Evolutionary conservation across 345 rosid genomes (phyloP).

Genomic region (Brassica carinata): DNA sequence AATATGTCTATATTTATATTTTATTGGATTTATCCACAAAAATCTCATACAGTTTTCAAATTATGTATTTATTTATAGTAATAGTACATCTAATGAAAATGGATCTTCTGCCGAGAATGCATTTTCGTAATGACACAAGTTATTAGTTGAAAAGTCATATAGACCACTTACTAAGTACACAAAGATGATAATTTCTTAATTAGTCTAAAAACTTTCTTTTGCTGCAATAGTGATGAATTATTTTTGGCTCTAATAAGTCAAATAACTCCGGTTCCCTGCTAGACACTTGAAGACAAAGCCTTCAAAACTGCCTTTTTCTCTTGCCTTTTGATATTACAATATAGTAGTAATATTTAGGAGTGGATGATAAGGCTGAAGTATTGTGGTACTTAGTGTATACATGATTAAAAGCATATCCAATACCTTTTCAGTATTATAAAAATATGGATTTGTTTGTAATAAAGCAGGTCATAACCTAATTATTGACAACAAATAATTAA

Average conservation of each 20-base stretch:
- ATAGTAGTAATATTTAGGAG: slow-evolving; percentile 9
- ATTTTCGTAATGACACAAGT: not conserved
- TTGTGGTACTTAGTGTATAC: slow-evolving; percentile 22
- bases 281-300: slow-evolving; percentile 28
- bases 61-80: not conserved
- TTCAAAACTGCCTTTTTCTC: slow-evolving; percentile 1
- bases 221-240: not conserved
- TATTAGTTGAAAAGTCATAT: not conserved
- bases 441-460: slow-evolving; percentile 24
- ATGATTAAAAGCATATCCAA: slow-evolving; percentile 24
- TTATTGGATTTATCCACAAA: not conserved
- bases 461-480: slow-evolving; percentile 35
- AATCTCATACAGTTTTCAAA: not conserved
- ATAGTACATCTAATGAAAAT: not conserved
- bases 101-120: not conserved
- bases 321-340: slow-evolving; percentile 12
- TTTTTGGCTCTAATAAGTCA: slow-evolving; percentile 10
- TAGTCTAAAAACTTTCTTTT: not conserved
- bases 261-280: slow-evolving; percentile 21
- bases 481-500: slow-evolving; percentile 28
- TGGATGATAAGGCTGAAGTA: slow-evolving; percentile 40
- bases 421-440: slow-evolving; percentile 9
- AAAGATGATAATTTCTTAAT: not conserved
- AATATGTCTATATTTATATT: slow-evolving; percentile 6
- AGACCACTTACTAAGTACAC: not conserved